Evolutionary conservation across 1,139 yeast species (phyloP).

Genomic region (Saccharomycopsis crataegensis): DNA sequence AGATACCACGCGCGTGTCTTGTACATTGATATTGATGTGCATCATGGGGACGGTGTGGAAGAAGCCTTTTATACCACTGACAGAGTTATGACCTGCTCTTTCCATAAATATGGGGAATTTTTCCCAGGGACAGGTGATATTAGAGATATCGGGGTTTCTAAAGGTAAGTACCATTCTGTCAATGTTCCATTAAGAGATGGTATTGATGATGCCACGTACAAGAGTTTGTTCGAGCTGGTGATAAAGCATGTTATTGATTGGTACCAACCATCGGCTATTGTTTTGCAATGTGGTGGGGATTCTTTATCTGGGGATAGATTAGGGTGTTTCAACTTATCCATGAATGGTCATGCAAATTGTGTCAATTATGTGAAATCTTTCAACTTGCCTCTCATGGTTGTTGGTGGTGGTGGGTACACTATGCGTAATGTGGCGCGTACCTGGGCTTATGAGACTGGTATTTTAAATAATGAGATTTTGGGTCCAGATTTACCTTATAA

Average conservation of each 20-base stretch:
- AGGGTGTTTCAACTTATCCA: constrained; percentile 87
- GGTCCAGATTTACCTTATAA: constrained; percentile 85
- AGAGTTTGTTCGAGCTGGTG: constrained; percentile 81
- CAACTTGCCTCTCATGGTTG: constrained; percentile 81
- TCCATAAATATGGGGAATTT: constrained; percentile 94
- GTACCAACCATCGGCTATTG: constrained; percentile 92
- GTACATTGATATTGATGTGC: constrained; percentile 92
- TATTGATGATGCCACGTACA: constrained; percentile 82
- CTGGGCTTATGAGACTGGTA: constrained; percentile 93
- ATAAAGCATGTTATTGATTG: constrained; percentile 78
- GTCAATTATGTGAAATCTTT: constrained; percentile 82
- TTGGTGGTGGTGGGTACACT: constrained; percentile 98
- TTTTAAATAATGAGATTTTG: constrained; percentile 69
- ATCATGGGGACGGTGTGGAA: constrained; percentile 98
- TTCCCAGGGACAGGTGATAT: constrained; percentile 95
- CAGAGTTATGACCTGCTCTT: constrained; percentile 94
- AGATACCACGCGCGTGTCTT: constrained; percentile 93
- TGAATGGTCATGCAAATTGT: constrained; percentile 94
- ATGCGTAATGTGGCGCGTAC: constrained; percentile 95
- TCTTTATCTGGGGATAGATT: constrained; percentile 85
- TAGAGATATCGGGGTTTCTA: constrained; percentile 82
- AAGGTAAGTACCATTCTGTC: constrained; percentile 80
- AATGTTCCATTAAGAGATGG: constrained; percentile 92
- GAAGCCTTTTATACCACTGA: constrained; percentile 96
- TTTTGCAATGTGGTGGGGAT: constrained; percentile 90